A percentile compares a stretch with the other conserved stretches of the same genome.
phyloP scores from a whole-genome alignment of 371 early-diverging fungal genomes.

The Actinomortierella ambigua region DNA sequence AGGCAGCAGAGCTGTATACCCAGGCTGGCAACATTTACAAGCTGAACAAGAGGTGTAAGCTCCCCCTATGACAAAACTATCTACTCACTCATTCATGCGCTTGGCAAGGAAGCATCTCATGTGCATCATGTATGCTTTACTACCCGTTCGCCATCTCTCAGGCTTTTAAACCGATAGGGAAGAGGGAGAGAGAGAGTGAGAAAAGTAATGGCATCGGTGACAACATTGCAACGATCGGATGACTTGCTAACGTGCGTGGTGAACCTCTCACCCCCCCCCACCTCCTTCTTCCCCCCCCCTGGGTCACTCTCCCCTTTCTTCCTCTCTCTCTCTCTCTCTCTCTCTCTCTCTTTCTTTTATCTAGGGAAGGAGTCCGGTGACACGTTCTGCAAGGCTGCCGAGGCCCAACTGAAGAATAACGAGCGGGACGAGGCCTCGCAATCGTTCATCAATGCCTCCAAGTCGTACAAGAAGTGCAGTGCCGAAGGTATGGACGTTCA shows the following conservation, averaged over 20 bases:
- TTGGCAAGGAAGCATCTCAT: too few relatives aligned
- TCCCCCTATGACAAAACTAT: neutral
- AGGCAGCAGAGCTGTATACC: slow-evolving; percentile 90
- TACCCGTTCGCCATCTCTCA: too few relatives aligned
- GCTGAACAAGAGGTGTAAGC: slow-evolving; percentile 83
- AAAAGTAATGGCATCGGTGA: too few relatives aligned
- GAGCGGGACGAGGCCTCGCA: slow-evolving; percentile 88
- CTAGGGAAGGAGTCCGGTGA: slow-evolving; percentile 93
- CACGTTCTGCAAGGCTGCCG: slow-evolving; percentile 83
- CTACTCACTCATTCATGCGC: slow-evolving; percentile 1
- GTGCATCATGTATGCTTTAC: too few relatives aligned
- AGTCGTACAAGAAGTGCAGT: slow-evolving; percentile 81
- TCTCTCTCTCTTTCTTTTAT: neutral
- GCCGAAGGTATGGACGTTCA: slow-evolving; percentile 85
- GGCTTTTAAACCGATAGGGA: too few relatives aligned
- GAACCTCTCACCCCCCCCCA: too few relatives aligned
- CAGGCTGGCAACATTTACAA: slow-evolving; percentile 92
- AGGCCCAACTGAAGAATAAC: slow-evolving; percentile 63
- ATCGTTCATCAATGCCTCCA: slow-evolving; percentile 85
- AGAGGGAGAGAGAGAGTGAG: too few relatives aligned
- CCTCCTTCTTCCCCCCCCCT: neutral
- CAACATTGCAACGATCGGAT: too few relatives aligned
- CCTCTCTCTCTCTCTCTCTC: neutral
- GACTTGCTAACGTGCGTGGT: too few relatives aligned
- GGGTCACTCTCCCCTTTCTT: too few relatives aligned